phyloP scores from a whole-genome alignment of 192 early-diverging fungal species.

The Kickxella alabastrina region DNA sequence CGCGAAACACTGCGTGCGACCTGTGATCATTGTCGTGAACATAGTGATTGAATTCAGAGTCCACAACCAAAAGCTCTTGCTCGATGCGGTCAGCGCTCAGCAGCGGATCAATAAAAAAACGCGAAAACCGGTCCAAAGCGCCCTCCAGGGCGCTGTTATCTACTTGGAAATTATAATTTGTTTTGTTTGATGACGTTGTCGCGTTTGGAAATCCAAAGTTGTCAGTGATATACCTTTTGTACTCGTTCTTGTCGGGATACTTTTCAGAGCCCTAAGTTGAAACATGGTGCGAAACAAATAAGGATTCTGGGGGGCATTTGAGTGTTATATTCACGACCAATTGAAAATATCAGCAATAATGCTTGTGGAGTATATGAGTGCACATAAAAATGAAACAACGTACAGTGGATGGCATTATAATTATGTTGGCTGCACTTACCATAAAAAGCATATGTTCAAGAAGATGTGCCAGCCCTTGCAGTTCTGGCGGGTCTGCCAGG shows the following conservation, averaged over 20 bases:
- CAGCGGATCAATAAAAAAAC: constrained; percentile 87
- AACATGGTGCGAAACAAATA: too few species aligned
- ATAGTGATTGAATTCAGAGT: constrained; percentile 89
- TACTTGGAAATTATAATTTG: constrained; percentile 21
- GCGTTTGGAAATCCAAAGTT: constrained; percentile 38
- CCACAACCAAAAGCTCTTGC: constrained; percentile 84
- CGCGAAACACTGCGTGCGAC: neutral
- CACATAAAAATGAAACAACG: neutral
- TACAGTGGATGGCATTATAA: neutral
- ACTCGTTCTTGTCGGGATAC: constrained; percentile 68
- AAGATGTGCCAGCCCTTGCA: constrained; percentile 67
- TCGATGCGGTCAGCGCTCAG: constrained; percentile 77
- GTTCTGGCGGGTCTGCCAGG: constrained; percentile 55
- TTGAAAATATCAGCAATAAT: neutral
- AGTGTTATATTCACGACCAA: neutral
- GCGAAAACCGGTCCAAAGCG: constrained; percentile 68
- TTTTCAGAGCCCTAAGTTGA: constrained; percentile 55
- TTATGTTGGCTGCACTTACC: constrained; percentile 13
- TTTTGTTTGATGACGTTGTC: constrained; percentile 11
- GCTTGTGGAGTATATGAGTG: neutral
- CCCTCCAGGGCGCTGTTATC: constrained; percentile 51
- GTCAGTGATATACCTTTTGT: constrained; percentile 28
- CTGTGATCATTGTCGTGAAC: constrained; percentile 67
- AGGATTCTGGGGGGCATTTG: too few species aligned
- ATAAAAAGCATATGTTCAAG: constrained; percentile 70